A percentile compares a stretch with the other conserved stretches of the same genome.
phyloP scores from a whole-genome alignment of 352 stramenopile species.

The Pythium oligandrum region DNA sequence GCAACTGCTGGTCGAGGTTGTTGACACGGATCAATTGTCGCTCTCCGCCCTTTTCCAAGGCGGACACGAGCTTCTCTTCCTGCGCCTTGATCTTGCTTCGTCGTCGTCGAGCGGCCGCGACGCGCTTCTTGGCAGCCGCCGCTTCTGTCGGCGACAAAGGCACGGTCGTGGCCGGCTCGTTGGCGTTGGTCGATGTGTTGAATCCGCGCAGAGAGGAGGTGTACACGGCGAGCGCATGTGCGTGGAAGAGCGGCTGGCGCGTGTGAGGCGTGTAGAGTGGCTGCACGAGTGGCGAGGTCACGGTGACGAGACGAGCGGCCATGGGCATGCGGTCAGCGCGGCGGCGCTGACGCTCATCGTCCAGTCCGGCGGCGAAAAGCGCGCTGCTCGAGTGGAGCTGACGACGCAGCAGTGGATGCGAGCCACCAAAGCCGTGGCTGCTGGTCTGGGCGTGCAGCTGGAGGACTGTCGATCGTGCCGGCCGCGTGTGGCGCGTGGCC shows the following conservation, averaged over 20 bases:
- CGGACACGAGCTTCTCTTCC: slow-evolving; percentile 74
- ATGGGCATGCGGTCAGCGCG: slow-evolving; percentile 7
- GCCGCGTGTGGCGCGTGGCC: slow-evolving; percentile 5
- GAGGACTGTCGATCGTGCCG: background rate
- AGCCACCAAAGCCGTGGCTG: background rate
- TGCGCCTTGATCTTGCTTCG: slow-evolving; percentile 79
- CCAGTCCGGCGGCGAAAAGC: slow-evolving; percentile 1
- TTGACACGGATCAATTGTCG: slow-evolving; percentile 74
- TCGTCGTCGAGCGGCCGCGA: slow-evolving; percentile 57
- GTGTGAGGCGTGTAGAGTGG: slow-evolving; percentile 1
- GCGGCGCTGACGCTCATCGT: slow-evolving; percentile 12
- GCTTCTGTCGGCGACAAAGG: slow-evolving; percentile 28
- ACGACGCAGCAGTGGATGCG: background rate
- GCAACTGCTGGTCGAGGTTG: slow-evolving; percentile 71
- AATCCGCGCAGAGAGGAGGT: slow-evolving; percentile 32
- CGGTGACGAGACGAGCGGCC: slow-evolving; percentile 7
- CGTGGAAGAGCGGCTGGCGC: slow-evolving; percentile 15
- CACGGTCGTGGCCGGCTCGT: slow-evolving; percentile 24
- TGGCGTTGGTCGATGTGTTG: slow-evolving; percentile 28
- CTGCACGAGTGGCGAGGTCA: slow-evolving; percentile 9
- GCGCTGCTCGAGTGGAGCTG: background rate
- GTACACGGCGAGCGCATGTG: slow-evolving; percentile 21
- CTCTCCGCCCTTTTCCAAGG: slow-evolving; percentile 74
- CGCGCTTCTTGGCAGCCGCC: slow-evolving; percentile 74
- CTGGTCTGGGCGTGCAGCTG: background rate